Base-by-base conservation (phyloP, 495 filamentous ascomycete species). In the Tricharina praecox region DNA sequence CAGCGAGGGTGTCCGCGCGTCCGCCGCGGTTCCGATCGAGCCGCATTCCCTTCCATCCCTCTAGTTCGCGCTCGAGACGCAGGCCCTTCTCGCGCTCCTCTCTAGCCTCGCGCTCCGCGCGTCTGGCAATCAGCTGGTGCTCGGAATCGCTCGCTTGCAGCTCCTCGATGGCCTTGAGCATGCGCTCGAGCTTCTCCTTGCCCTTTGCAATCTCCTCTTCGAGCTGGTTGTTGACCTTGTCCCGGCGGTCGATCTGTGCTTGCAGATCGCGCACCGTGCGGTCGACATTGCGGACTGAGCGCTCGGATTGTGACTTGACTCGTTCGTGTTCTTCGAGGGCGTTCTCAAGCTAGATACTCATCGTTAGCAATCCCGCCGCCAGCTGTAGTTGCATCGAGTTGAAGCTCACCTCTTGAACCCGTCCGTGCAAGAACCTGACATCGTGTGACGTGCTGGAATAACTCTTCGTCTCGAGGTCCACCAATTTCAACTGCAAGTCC, bases 381-480 rank as follows among this genome's bases (percentile, higher is more conserved):
- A n/a, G n/a, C n/a, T n/a, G n/a, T n/a, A n/a, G n/a, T n/a, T n/a
- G n/a, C n/a, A n/a, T n/a, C n/a, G n/a, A n/a, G n/a, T n/a, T n/a
- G n/a, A n/a, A n/a, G 54, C 72, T 71, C 73, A 94, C 88, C 72
- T 96, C 92, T 70, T 95, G 87, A 53, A 97, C 82, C 32, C 90
- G 75, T 53, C 86, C 85, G 66, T 93, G 81, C 60, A 96, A 67
- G 70, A 96, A 97, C 51, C 86, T 77, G 50, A 96, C 84, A 63
- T 97, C 90, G 50, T 95, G 84, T 58, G 85, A 92, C 36, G 82
- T 85, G 48, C 74, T 87, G 21, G 85, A 85, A 63, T 94, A 96
- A 43, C 85, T 84, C 71, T 95, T 96, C 20, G 90, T 97, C 64
- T 97, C 90, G 36, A 97, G 66, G 52, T 96, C 90, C 33, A 97